These are phyloP conservation scores for Mariannaea elegans DNA, from an alignment of 2,329 filamentous ascomycete species.

Conservation along the genomic window DNA sequence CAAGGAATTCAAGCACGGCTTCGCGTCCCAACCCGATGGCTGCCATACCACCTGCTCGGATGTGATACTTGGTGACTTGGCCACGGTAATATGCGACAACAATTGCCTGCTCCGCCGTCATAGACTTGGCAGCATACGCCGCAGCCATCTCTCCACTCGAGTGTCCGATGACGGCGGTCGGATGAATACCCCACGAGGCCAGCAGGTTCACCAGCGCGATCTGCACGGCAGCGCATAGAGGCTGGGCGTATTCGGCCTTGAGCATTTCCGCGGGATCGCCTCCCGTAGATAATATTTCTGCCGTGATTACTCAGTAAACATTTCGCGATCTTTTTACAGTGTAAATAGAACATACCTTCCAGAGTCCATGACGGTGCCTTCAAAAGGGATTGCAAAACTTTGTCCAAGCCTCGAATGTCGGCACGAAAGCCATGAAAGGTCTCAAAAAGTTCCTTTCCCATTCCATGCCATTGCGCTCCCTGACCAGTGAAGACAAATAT, in stretches of 20 bases:
- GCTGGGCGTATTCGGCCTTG: too few relatives aligned
- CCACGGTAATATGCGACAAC: slow-evolving; percentile 51
- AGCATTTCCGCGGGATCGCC: too few relatives aligned
- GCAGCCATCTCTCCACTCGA: slow-evolving; percentile 51
- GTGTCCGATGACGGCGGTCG: slow-evolving; percentile 46
- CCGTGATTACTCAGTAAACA: too few relatives aligned
- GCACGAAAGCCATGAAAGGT: slow-evolving; percentile 18
- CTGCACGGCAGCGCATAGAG: slow-evolving; percentile 53
- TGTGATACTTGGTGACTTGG: slow-evolving; percentile 13
- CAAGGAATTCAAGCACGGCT: slow-evolving; percentile 39
- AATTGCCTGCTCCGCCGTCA: slow-evolving; percentile 39
- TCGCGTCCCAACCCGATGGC: slow-evolving; percentile 46
- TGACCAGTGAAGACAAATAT: slow-evolving; percentile 44
- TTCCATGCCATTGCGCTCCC: slow-evolving; percentile 45
- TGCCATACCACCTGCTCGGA: slow-evolving; percentile 45
- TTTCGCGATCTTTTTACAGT: too few relatives aligned
- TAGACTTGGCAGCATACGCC: slow-evolving; percentile 39
- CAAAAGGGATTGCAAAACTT: background rate
- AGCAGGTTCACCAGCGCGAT: slow-evolving; percentile 51
- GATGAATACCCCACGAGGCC: slow-evolving; percentile 39
- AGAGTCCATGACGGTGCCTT: background rate
- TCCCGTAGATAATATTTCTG: too few relatives aligned
- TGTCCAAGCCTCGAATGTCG: slow-evolving; percentile 15
- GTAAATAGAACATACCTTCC: slow-evolving; percentile 31
- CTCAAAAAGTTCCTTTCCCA: slow-evolving; percentile 38